Conservation (phyloP, 345 rosid species). For the Populus deltoides region DNA sequence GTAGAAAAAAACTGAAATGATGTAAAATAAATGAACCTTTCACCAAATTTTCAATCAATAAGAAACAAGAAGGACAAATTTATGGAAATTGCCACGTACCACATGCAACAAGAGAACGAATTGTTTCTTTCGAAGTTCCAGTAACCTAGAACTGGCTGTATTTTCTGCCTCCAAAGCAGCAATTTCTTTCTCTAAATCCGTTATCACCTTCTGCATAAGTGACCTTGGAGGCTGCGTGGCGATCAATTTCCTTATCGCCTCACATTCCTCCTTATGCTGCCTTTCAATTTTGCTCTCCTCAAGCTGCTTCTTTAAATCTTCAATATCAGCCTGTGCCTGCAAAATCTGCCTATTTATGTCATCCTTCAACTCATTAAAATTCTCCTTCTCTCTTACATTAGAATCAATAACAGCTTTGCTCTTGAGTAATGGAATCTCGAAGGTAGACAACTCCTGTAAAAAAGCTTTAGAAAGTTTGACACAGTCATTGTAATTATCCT, state of each 20-base stretch:
- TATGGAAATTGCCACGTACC: constrained; percentile 45
- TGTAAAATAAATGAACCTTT: neutral
- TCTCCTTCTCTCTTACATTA: constrained; percentile 78
- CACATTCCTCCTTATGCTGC: constrained; percentile 96
- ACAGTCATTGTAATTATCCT: constrained; percentile 61
- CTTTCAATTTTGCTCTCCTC: constrained; percentile 91
- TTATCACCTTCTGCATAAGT: constrained; percentile 69
- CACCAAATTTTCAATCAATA: neutral
- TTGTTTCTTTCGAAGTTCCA: constrained; percentile 93
- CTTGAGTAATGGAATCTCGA: constrained; percentile 92
- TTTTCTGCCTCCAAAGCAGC: constrained; percentile 76
- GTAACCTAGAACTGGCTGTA: constrained; percentile 75
- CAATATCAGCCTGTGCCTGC: constrained; percentile 72
- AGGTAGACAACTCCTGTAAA: constrained; percentile 78
- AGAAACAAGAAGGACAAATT: neutral
- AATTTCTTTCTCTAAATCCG: constrained; percentile 76
- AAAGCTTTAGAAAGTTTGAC: constrained; percentile 68
- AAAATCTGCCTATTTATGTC: constrained; percentile 73
- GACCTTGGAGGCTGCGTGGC: constrained; percentile 85
- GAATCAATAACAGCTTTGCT: constrained; percentile 80
- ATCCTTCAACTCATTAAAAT: constrained; percentile 68
- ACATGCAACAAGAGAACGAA: constrained; percentile 81
- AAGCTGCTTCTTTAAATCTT: constrained; percentile 80
- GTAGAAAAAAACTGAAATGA: neutral
- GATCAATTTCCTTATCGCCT: constrained; percentile 74